A percentile compares a stretch with the other conserved stretches of the same genome.
Conservation (phyloP, 352 stramenopile genomes). For the Globisporangium abappressorium region DNA sequence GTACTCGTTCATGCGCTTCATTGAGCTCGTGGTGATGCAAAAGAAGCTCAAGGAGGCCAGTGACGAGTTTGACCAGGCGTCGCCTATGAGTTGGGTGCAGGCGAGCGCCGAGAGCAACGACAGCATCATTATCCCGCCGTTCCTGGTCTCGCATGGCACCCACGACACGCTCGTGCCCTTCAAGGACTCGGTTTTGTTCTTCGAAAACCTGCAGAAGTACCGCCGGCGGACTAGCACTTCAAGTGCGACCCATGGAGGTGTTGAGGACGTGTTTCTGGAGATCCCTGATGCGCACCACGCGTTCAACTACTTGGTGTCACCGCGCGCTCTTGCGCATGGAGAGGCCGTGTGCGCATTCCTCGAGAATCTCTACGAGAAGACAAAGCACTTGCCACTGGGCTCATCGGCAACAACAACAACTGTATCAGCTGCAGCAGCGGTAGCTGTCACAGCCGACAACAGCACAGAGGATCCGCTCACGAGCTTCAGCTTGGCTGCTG, state of each 20-base stretch:
- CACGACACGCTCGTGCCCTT: constrained; percentile 60
- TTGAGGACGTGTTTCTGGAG: constrained; percentile 56
- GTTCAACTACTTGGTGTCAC: constrained; percentile 62
- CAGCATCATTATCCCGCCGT: constrained; percentile 41
- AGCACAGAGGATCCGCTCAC: neutral
- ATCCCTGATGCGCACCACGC: constrained; percentile 53
- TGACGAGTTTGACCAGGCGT: constrained; percentile 51
- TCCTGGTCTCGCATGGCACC: constrained; percentile 54
- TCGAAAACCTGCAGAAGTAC: constrained; percentile 42
- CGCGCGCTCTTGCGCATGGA: constrained; percentile 43
- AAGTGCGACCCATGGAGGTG: constrained; percentile 19
- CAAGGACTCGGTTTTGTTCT: constrained; percentile 56
- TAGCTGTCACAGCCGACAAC: neutral
- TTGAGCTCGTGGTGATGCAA: constrained; percentile 62
- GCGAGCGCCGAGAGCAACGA: constrained; percentile 18
- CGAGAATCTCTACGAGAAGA: constrained; percentile 48
- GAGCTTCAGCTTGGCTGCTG: neutral
- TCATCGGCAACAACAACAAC: neutral
- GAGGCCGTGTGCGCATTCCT: constrained; percentile 61
- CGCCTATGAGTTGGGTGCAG: constrained; percentile 46
- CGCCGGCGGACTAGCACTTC: constrained; percentile 22
- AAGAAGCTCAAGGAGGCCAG: constrained; percentile 43
- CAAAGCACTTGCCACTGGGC: constrained; percentile 29
- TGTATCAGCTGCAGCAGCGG: neutral
- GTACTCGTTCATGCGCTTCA: constrained; percentile 37